These are phyloP conservation scores for Acacia crassicarpa DNA, from an alignment of 306 rosid species.

Conservation along the genomic window DNA sequence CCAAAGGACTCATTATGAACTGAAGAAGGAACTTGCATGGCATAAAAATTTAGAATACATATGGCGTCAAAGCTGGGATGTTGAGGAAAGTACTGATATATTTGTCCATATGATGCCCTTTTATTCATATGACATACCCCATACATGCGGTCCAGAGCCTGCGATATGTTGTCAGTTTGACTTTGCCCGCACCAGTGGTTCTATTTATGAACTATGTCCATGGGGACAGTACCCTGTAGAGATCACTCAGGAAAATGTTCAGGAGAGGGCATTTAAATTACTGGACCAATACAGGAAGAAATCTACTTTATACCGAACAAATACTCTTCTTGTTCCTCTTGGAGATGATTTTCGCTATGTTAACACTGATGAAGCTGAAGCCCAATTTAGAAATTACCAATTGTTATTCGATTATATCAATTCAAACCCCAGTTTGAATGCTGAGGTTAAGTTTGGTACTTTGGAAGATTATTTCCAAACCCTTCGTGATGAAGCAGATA, in stretches of 20 bases:
- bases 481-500: slow-evolving; percentile 85
- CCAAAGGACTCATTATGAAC: slow-evolving; percentile 95
- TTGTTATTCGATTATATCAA: slow-evolving; percentile 83
- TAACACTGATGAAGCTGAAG: slow-evolving; percentile 82
- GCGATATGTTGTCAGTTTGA: slow-evolving; percentile 97
- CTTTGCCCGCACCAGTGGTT: slow-evolving; percentile 79
- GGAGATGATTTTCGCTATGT: slow-evolving; percentile 98
- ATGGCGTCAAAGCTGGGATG: slow-evolving; percentile 99
- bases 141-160: slow-evolving; percentile 99
- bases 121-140: slow-evolving; percentile 98
- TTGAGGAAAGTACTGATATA: slow-evolving; percentile 87
- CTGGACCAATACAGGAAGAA: slow-evolving; percentile 96
- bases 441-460: slow-evolving; percentile 88
- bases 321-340: slow-evolving; percentile 93
- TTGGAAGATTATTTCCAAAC: slow-evolving; percentile 88
- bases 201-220: slow-evolving; percentile 74
- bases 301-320: slow-evolving; percentile 86
- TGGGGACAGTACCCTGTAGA: slow-evolving; percentile 81
- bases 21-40: slow-evolving; percentile 91
- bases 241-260: slow-evolving; percentile 71
- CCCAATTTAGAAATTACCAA: slow-evolving; percentile 91
- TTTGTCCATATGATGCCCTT: slow-evolving; percentile 99
- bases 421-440: slow-evolving; percentile 78
- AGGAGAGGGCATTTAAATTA: slow-evolving; percentile 74
- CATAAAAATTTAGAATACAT: slow-evolving; percentile 83